These are phyloP conservation scores for Fusarium odoratissimum DNA, from an alignment of 2,329 filamentous ascomycete genomes.

Conservation along the genomic window DNA sequence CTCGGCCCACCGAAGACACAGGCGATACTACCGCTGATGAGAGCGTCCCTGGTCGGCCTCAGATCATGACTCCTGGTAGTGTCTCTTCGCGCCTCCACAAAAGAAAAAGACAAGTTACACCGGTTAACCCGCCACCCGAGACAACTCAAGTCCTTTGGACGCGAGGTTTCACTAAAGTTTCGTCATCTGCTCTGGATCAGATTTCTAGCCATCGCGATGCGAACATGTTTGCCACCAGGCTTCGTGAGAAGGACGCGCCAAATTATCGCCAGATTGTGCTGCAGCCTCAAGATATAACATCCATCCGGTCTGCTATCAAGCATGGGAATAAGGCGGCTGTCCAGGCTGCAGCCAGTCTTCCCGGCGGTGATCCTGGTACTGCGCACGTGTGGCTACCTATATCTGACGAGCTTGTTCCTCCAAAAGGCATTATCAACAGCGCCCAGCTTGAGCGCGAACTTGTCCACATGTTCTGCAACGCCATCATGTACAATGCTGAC, in stretches of 20 bases:
- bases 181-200: constrained; percentile 78
- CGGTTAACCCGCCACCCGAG: constrained; percentile 61
- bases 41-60: constrained; percentile 55
- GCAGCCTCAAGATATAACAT: constrained; percentile 81
- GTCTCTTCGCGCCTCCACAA: constrained; percentile 59
- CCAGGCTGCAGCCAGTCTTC: constrained; percentile 69
- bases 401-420: constrained; percentile 82
- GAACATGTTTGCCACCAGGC: constrained; percentile 81
- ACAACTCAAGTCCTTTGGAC: constrained; percentile 79
- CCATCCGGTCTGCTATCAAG: constrained; percentile 79
- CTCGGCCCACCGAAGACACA: constrained; percentile 64
- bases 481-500: constrained; percentile 97
- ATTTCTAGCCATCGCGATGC: constrained; percentile 81
- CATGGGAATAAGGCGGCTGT: constrained; percentile 75
- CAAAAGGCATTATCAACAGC: constrained; percentile 91
- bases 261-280: constrained; percentile 80
- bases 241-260: constrained; percentile 80
- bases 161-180: constrained; percentile 79
- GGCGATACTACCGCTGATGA: constrained; percentile 69
- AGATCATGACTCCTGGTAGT: constrained; percentile 52
- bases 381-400: constrained; percentile 73
- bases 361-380: constrained; percentile 68
- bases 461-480: constrained; percentile 97
- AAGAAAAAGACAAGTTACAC: constrained; percentile 67
- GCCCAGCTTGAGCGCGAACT: constrained; percentile 92